Conservation (phyloP, 2,329 filamentous ascomycete species). For the Reticulascus tulasneorum region DNA sequence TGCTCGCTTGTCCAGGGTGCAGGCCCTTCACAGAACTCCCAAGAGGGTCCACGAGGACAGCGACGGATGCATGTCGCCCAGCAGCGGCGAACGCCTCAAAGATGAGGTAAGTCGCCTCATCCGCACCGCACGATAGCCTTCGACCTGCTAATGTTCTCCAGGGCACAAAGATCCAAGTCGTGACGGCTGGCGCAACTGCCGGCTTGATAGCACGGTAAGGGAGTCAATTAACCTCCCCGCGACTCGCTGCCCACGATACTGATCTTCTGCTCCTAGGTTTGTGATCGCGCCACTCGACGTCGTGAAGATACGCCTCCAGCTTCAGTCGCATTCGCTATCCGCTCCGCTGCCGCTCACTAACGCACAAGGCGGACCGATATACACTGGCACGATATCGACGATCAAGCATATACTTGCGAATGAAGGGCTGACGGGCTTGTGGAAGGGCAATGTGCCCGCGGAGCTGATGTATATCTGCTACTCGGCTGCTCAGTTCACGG, state of each 20-base stretch:
- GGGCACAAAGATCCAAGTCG: constrained; percentile 54
- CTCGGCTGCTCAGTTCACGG: constrained; percentile 81
- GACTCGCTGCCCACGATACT: constrained; percentile 7
- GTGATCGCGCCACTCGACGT: constrained; percentile 94
- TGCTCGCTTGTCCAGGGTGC: too few species aligned
- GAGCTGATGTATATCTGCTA: constrained; percentile 94
- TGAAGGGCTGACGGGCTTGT: constrained; percentile 82
- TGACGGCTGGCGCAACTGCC: constrained; percentile 58
- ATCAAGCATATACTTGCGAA: constrained; percentile 70
- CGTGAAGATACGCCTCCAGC: constrained; percentile 94
- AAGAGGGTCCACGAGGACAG: constrained; percentile 13
- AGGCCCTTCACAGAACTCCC: constrained; percentile 1
- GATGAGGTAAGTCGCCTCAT: constrained; percentile 46
- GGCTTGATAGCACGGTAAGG: constrained; percentile 81
- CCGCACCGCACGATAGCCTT: constrained; percentile 1
- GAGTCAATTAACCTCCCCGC: constrained; percentile 2
- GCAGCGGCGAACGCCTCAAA: constrained; percentile 43
- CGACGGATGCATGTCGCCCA: constrained; percentile 31
- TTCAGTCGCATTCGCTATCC: constrained; percentile 81
- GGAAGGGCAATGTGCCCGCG: constrained; percentile 97
- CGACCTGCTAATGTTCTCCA: constrained; percentile 18
- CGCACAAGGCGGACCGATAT: constrained; percentile 45
- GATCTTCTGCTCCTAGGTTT: constrained; percentile 55
- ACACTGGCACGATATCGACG: constrained; percentile 75
- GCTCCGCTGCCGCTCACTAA: constrained; percentile 61